Evolutionary conservation across 768 basidiomycete genomes (phyloP), one percentile per base, ranked within the genome.

Genomic region (Collybiopsis luxurians): DNA sequence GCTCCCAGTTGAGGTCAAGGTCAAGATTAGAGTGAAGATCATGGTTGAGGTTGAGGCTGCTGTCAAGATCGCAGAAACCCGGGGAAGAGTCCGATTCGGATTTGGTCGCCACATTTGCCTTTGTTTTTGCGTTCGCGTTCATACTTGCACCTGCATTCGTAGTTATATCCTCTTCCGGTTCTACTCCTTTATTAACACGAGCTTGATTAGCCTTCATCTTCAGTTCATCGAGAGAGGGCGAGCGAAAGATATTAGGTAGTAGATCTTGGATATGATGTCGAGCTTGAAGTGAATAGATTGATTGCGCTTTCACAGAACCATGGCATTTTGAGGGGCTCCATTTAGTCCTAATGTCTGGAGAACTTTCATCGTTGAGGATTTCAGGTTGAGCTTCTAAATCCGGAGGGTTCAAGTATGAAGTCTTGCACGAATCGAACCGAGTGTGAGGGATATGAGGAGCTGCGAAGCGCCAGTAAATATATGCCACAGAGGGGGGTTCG

Each of bases 201-300:
- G 40, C 27, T n/a, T 30, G 23, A 31, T 45, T 55, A 10, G 13
- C 31, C n/a, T 47, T 44, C 44, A 55, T 23, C 30, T 53, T 53
- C 42, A 28, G 36, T 39, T 58, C 43, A 43, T 52, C 52, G 13
- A 45, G 34, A 52, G 39, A 46, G 12, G 57, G 50, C 12, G 50
- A 52, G 12, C 50, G 50, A n/a, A 58, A 58, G 24, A 58, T 47
- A 10, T 28, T 24, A 19, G 57, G 57, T 11, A 58, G 44, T 4
- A 53, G 38, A 47, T 50, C 40, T 40, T 58, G 57, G 42, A 58
- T 51, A 24, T n/a, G 53, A 4, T 58, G 40, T 19, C 57, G 27
- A 36, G 57, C 57, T 40, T 58, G 49, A n/a, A 47, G 11, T 7
- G 57, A 58, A 21, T 43, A 58, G 10, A 53, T 21, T 26, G 42